phyloP scores from a whole-genome alignment of 2,329 filamentous ascomycete species.

The Apiospora pterosperma region DNA sequence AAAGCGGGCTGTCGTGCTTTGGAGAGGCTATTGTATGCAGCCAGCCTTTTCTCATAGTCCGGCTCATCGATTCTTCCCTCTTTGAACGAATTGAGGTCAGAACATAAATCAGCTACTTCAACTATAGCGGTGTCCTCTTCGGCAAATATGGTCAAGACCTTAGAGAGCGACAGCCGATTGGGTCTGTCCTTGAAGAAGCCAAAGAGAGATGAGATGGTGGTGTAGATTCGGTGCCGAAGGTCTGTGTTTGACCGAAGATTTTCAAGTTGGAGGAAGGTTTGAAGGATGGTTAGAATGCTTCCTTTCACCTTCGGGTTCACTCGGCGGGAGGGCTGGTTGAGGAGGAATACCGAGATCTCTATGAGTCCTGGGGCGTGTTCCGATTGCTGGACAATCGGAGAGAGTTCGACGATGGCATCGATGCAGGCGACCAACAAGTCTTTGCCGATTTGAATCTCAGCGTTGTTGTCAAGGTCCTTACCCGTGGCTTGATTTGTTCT shows the following conservation, averaged over 20 bases:
- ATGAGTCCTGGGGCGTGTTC: slow-evolving; percentile 74
- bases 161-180: slow-evolving; percentile 71
- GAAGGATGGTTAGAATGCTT: slow-evolving; percentile 73
- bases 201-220: slow-evolving; percentile 76
- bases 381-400: slow-evolving; percentile 64
- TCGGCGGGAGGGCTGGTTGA: slow-evolving; percentile 78
- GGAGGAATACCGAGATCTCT: slow-evolving; percentile 73
- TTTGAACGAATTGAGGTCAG: slow-evolving; percentile 77
- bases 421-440: slow-evolving; percentile 78
- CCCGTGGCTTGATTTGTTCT: slow-evolving; percentile 40
- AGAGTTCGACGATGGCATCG: slow-evolving; percentile 72
- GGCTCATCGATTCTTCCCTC: slow-evolving; percentile 74
- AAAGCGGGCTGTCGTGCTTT: slow-evolving; percentile 56
- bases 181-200: slow-evolving; percentile 83
- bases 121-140: slow-evolving; percentile 56
- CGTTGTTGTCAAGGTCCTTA: slow-evolving; percentile 6
- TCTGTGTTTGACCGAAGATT: slow-evolving; percentile 51
- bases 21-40: slow-evolving; percentile 72
- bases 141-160: slow-evolving; percentile 70
- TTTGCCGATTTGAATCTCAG: slow-evolving; percentile 50
- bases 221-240: slow-evolving; percentile 64
- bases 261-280: slow-evolving; percentile 72
- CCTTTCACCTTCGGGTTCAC: slow-evolving; percentile 83
- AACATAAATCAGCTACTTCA: slow-evolving; percentile 67
- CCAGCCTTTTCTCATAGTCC: slow-evolving; percentile 79